Base-by-base conservation (phyloP, 352 stramenopile species). In the Globisporangium megalacanthum region DNA sequence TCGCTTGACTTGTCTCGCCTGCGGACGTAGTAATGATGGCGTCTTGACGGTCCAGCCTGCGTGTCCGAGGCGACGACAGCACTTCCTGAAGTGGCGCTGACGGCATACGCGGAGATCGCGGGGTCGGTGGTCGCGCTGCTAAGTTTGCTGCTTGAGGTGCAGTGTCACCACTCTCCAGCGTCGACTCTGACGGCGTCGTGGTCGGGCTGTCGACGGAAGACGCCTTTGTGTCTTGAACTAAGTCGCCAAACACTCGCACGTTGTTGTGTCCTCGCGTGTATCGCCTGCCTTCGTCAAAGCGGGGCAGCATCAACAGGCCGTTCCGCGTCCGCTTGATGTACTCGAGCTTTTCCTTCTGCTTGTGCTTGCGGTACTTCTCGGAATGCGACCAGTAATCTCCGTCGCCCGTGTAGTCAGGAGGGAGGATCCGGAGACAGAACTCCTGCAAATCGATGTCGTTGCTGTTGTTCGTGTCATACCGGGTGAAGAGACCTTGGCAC, bases 361-460 rank as follows among this genome's bases (percentile, higher is more conserved):
- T 69, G 35, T 81, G 68, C 29, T 79, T 81, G 44, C 69, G 67
- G 39, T 69, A 87, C 14, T 81, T 83, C 5, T 85, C 70, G 7
- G 76, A 78, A 35, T 90, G 78, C 19, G 74, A 81, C 83, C 83
- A 93, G 56, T 88, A 65, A 49, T 93, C 80, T 10, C 83, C 80
- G 45, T 93, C 81, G 41, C 77, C 77, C 0, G 78, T 93, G 56
- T 93, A 93, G 49, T 93, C 83, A 4, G 83, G 78, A 5, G 83
- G 79, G 17, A 91, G 53, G n/a, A 93, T 86, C 11, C 76, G 71
- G 48, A 83, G 63, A 41, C 83, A 93, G 60, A 93, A 93, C 58
- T 93, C 83, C 37, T 89, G 75, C n/a, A 93, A 69, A 44, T 93
- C 83, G 61, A 93, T 74, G 31, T 89, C 82, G 49, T 80, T 76